phyloP scores from a whole-genome alignment of 208 protist genomes.

The Trypanosoma caninum region DNA sequence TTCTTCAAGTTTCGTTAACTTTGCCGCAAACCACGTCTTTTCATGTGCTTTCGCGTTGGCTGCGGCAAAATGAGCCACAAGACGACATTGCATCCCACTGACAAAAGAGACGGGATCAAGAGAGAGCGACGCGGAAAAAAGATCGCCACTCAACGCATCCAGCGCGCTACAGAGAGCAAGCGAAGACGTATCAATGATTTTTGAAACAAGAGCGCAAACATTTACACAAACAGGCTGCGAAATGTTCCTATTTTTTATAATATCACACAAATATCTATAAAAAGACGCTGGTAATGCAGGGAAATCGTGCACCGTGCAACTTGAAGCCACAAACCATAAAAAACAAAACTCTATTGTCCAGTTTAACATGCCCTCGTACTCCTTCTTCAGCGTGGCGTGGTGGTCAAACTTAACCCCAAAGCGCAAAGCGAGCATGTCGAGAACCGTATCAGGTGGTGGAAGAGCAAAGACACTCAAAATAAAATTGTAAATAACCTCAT shows the following conservation, averaged over 20 bases:
- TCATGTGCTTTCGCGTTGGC: conserved; percentile 13
- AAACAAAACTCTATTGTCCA: conserved; percentile 33
- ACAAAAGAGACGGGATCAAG: conserved; percentile 37
- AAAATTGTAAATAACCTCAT: conserved; percentile 25
- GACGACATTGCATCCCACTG: conserved; percentile 59
- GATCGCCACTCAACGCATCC: conserved; percentile 17
- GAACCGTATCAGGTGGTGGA: conserved; percentile 25
- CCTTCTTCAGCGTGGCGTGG: conserved; percentile 17
- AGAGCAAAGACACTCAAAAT: conserved; percentile 25
- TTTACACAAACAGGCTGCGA: conserved; percentile 44
- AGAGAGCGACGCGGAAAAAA: conserved; percentile 41
- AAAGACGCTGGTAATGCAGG: conserved; percentile 18
- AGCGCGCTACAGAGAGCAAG: conserved; percentile 9
- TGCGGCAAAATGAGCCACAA: conserved; percentile 33
- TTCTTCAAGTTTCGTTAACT: conserved; percentile 16
- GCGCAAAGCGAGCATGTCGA: conserved; percentile 26
- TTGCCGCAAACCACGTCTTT: conserved; percentile 21
- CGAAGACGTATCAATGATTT: conserved; percentile 13
- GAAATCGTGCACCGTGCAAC: not conserved
- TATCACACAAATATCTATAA: conserved; percentile 20
- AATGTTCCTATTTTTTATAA: conserved; percentile 37
- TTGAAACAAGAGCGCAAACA: conserved; percentile 26
- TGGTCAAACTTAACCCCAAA: conserved; percentile 25
- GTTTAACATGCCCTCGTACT: conserved; percentile 39
- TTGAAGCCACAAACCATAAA: conserved; percentile 21